Base-by-base conservation (phyloP, 805 yeast species). In the Candida chilensis region DNA sequence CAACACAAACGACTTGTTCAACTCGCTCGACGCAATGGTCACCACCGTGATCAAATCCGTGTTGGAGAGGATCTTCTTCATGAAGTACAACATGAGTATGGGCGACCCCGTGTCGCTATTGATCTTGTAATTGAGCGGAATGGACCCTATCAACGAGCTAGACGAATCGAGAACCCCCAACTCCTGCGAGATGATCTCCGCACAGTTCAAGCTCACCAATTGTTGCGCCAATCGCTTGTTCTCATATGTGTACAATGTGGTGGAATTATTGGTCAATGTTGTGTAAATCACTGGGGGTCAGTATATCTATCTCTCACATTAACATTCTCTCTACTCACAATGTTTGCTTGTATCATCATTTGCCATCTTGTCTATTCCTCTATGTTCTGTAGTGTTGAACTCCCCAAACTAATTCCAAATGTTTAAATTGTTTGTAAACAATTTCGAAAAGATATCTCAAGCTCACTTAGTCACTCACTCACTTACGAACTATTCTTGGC, bases 241-340 rank as follows among this genome's bases (percentile, higher is more conserved):
- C 39, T 74, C 80, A 37, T 71, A 62, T 9, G 80, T 67, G 46
- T 69, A 76, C 10, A 74, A 53, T 0, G 81, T 73, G 5, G 79
- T 70, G 12, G 81, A 74, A 42, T 76, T 74, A 32, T 56, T 48
- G 4, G 74, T 64, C 24, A 70, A 52, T 3, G 74, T 64, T 14
- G 71, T 63, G 39, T 60, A 64, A 13, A 70, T 54, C 37, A 70
- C 71, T 64, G n/a, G n/a, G n/a, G n/a, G n/a, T n/a, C n/a, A n/a
- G n/a, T n/a, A n/a, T n/a, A n/a, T n/a, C n/a, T n/a, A n/a, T n/a
- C n/a, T n/a, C n/a, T n/a, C n/a, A n/a, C n/a, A n/a, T n/a, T n/a
- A n/a, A n/a, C n/a, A n/a, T n/a, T n/a, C n/a, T n/a, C n/a, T n/a
- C n/a, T n/a, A n/a, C n/a, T n/a, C n/a, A n/a, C n/a, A n/a, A n/a